Evolutionary conservation across 371 early-diverging fungal species (phyloP).

Genomic region (Saksenaea vasiformis): DNA sequence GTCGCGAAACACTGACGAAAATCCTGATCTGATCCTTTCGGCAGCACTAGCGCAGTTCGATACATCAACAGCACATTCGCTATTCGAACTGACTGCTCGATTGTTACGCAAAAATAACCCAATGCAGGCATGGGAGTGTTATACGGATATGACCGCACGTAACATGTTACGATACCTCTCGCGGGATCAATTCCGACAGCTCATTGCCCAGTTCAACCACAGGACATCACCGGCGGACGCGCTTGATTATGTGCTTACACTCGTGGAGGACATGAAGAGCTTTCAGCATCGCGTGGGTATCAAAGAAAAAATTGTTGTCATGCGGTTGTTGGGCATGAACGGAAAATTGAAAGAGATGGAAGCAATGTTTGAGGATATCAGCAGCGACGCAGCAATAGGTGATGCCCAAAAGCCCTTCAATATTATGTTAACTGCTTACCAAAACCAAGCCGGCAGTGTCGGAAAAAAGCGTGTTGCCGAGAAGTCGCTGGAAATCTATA

Average conservation of each 20-base stretch:
- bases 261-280: conserved; percentile 43
- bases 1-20: neutral
- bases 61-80: conserved; percentile 33
- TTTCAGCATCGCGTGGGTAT: conserved; percentile 35
- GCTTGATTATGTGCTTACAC: conserved; percentile 31
- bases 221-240: conserved; percentile 8
- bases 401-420: conserved; percentile 36
- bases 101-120: conserved; percentile 29
- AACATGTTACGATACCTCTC: conserved; percentile 34
- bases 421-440: conserved; percentile 35
- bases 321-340: conserved; percentile 39
- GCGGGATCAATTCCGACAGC: conserved; percentile 30
- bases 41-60: conserved; percentile 47
- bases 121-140: conserved; percentile 48
- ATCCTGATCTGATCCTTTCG: conserved; percentile 17
- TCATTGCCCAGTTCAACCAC: conserved; percentile 31
- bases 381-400: conserved; percentile 11
- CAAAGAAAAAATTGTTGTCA: conserved; percentile 36
- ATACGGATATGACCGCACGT: conserved; percentile 34
- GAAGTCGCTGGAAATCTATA: conserved; percentile 37
- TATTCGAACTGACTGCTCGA: conserved; percentile 27
- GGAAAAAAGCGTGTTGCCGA: conserved; percentile 22
- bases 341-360: conserved; percentile 46
- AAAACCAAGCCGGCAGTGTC: conserved; percentile 19
- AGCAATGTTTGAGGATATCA: conserved; percentile 32